These are phyloP conservation scores for Chlorella sp. DNA, from an alignment of 139 green algal species.

Conservation along the genomic window DNA sequence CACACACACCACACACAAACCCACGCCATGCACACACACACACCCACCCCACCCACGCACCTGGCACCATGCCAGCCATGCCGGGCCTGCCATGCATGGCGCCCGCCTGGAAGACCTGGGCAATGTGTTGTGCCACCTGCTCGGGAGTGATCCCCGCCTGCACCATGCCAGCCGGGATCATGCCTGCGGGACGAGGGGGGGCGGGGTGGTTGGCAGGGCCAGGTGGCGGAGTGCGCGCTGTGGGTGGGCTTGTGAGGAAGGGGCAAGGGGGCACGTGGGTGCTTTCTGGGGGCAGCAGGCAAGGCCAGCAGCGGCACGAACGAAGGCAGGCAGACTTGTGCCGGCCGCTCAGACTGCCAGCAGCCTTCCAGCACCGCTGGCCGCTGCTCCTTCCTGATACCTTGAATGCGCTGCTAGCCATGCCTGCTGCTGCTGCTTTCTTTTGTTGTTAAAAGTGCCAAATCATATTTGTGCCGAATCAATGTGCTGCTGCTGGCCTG, in stretches of 20 bases:
- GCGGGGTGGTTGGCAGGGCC: not conserved
- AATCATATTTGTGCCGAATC: no score
- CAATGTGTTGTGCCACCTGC: not conserved
- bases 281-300: not conserved
- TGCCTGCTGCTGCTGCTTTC: not conserved
- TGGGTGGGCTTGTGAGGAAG: not conserved
- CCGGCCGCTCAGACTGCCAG: not conserved
- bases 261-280: not conserved
- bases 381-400: not conserved
- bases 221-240: not conserved
- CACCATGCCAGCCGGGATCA: not conserved
- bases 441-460: not conserved
- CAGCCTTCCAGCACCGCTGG: not conserved
- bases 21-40: no score
- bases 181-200: not conserved
- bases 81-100: not conserved
- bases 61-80: not conserved
- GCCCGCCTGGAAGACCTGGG: constrained; percentile 5
- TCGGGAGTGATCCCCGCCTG: not conserved
- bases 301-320: not conserved
- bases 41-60: no score
- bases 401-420: not conserved
- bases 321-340: not conserved
- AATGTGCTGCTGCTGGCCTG: not conserved
- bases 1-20: no score